A percentile compares a stretch with the other conserved stretches of the same genome.
These are phyloP conservation scores for Miscanthus lutarioriparius DNA, from an alignment of 176 grass and related monocot genomes.

Conservation along the genomic window DNA sequence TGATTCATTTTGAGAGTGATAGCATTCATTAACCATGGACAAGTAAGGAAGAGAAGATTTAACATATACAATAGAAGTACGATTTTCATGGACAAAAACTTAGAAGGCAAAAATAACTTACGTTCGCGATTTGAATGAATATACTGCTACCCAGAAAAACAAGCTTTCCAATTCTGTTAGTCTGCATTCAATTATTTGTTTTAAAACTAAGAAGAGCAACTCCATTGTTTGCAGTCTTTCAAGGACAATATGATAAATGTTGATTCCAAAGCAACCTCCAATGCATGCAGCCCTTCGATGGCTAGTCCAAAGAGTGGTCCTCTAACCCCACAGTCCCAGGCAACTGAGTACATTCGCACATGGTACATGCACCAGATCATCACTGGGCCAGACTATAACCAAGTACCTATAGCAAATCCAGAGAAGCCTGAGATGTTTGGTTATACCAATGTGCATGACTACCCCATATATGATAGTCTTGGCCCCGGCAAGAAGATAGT, in stretches of 20 bases:
- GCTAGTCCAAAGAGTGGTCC: background rate
- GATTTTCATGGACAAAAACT: too few relatives aligned
- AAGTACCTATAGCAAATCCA: background rate
- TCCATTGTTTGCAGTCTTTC: background rate
- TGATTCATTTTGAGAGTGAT: too few relatives aligned
- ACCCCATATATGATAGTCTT: background rate
- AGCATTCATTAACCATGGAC: too few relatives aligned
- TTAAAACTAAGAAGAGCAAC: too few relatives aligned
- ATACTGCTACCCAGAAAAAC: too few relatives aligned
- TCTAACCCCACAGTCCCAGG: background rate
- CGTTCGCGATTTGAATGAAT: too few relatives aligned
- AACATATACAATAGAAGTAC: too few relatives aligned
- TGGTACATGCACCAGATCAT: background rate
- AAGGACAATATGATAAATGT: background rate
- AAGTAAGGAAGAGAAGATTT: too few relatives aligned
- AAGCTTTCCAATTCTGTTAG: too few relatives aligned
- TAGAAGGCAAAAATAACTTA: too few relatives aligned
- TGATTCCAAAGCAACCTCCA: background rate
- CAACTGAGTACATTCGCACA: background rate
- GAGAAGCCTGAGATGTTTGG: background rate
- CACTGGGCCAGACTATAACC: background rate
- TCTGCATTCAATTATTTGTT: too few relatives aligned
- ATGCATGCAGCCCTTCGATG: background rate
- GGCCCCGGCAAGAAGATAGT: background rate
- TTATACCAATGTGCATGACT: background rate